Base-by-base conservation (phyloP, 805 yeast species). In the Barnettozyma vustinii region DNA sequence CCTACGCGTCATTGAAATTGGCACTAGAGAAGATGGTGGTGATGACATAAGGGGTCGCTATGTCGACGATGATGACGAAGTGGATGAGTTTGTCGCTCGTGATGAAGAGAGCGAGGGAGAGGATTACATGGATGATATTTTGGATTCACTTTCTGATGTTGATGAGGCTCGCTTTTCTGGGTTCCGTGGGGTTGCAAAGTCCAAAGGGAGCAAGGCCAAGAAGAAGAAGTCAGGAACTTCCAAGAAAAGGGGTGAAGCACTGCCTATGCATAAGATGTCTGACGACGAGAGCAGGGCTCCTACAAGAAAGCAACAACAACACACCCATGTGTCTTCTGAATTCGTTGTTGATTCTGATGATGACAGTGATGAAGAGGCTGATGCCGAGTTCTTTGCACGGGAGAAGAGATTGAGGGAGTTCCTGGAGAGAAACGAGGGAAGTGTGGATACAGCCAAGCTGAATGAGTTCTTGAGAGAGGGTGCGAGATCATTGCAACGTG, bases 271-370 rank as follows among this genome's bases (percentile, higher is more conserved):
- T 48, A 63, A 65, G 32, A 49, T 65, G 3, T 60, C 73, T 21
- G 73, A 66, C 36, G 68, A 61, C 30, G 71, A 61, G 19, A 52
- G 45, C 15, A 50, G 40, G 10, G 45, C 2, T 35, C 42, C n/a
- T 27, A 30, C 21, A 33, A 46, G 39, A 20, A 21, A n/a, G 21
- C 19, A 8, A 30, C 20, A n/a, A 20, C 19, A 8, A 30, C 20
- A 27, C 20, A 36, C 16, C 46, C 25, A 18, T 45, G 70, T 75
- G 40, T 83, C 89, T 1, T 66, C 82, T 4, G 81, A 76, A 48
- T 76, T 65, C 54, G 75, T 84, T 42, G 69, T 69, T 45, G 83
- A 76, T 46, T 80, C 87, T 2, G 89, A 83, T 59, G 87, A 82
- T 56, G 82, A 75, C 10, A 71, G 78, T 5, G 87, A 82, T 56